A percentile compares a stretch with the other conserved stretches of the same genome.
Evolutionary conservation across 352 stramenopile genomes (phyloP).

Genomic region (Pilasporangium apinafurcum): DNA sequence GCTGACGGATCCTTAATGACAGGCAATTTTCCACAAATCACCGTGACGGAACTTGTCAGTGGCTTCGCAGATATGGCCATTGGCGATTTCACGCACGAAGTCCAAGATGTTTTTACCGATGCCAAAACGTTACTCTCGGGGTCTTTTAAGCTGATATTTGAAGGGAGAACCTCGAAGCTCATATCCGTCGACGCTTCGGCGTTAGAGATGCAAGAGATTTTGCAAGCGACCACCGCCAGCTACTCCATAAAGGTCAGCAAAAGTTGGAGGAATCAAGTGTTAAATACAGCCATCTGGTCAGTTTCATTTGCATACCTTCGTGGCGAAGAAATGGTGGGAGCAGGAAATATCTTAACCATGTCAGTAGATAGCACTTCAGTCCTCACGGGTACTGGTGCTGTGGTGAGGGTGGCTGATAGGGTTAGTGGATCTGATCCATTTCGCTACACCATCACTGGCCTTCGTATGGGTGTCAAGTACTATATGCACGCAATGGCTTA

Average conservation of each 20-base stretch:
- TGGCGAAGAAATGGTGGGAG: conserved; percentile 89
- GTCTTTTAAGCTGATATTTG: conserved; percentile 87
- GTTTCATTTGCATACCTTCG: conserved; percentile 92
- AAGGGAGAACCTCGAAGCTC: conserved; percentile 70
- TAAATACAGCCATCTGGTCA: conserved; percentile 85
- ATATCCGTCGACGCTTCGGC: conserved; percentile 76
- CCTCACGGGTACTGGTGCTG: conserved; percentile 56
- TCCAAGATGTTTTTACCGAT: conserved; percentile 87
- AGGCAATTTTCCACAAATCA: conserved; percentile 84
- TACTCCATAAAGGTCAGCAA: conserved; percentile 83
- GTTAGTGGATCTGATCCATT: conserved; percentile 91
- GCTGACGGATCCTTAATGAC: conserved; percentile 78
- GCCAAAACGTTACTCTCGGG: conserved; percentile 51
- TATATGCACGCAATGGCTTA: conserved; percentile 83
- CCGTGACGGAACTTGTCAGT: conserved; percentile 67
- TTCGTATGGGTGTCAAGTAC: conserved; percentile 51
- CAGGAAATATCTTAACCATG: conserved; percentile 86
- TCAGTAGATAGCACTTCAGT: conserved; percentile 33
- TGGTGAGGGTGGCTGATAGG: conserved; percentile 70
- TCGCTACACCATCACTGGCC: conserved; percentile 40
- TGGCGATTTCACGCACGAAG: conserved; percentile 91
- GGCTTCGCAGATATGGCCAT: conserved; percentile 87
- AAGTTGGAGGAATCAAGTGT: conserved; percentile 13
- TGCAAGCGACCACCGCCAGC: conserved; percentile 72
- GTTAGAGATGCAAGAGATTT: conserved; percentile 77